These are phyloP conservation scores for Gelatoporia subvermispora DNA, from an alignment of 768 basidiomycete genomes.

Conservation along the genomic window DNA sequence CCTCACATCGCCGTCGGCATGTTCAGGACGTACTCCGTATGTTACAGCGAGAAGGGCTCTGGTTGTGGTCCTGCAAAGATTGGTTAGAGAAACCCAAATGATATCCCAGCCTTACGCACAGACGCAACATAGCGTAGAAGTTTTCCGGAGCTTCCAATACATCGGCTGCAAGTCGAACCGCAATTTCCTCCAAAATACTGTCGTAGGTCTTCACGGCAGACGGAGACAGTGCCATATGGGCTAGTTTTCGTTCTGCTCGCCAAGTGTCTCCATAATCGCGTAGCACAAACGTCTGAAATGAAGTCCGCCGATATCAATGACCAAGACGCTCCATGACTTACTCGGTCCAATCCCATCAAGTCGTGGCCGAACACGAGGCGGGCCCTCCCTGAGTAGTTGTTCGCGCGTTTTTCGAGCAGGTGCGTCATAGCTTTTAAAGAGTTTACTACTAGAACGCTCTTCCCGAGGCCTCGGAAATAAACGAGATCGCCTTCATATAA, in stretches of 20 bases:
- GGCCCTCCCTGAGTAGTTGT: slow-evolving; percentile 28
- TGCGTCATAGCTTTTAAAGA: slow-evolving; percentile 22
- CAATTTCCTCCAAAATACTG: slow-evolving; percentile 23
- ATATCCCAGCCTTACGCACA: not conserved
- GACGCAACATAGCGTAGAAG: slow-evolving; percentile 8
- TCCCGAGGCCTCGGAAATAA: slow-evolving; percentile 24
- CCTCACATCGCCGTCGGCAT: slow-evolving; percentile 8
- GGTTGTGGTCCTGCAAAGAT: not conserved
- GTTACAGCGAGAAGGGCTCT: slow-evolving; percentile 6
- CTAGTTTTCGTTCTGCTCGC: slow-evolving; percentile 23
- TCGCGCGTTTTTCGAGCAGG: slow-evolving; percentile 23
- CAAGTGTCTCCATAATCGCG: slow-evolving; percentile 19
- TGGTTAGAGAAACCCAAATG: not conserved
- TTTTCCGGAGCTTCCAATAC: slow-evolving; percentile 2
- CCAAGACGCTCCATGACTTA: not conserved
- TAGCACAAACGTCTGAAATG: slow-evolving; percentile 18
- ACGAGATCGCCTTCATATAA: slow-evolving; percentile 24
- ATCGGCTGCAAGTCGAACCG: slow-evolving; percentile 10
- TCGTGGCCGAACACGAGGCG: slow-evolving; percentile 31
- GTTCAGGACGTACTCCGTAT: slow-evolving; percentile 3
- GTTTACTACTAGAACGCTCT: slow-evolving; percentile 25
- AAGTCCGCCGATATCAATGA: not conserved
- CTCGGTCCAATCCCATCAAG: slow-evolving; percentile 25
- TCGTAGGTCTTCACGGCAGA: slow-evolving; percentile 29
- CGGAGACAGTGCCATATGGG: slow-evolving; percentile 25